These are phyloP conservation scores for Magnolia sinica DNA, from an alignment of 164 flowering plant genomes.

Conservation along the genomic window DNA sequence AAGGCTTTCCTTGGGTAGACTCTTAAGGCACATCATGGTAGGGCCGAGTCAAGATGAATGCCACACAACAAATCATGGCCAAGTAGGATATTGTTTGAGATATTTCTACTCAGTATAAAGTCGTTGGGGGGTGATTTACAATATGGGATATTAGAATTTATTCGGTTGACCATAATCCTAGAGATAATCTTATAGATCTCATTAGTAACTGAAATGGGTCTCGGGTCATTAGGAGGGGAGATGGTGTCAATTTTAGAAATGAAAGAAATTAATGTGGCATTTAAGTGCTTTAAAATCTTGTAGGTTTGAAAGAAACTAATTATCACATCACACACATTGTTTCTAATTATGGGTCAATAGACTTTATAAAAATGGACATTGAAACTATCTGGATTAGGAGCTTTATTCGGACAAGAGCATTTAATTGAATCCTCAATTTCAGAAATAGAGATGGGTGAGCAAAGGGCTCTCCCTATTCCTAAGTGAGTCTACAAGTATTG, in stretches of 20 bases:
- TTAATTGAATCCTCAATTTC: not conserved
- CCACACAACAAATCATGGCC: not conserved
- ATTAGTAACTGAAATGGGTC: no score
- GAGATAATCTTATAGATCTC: no score
- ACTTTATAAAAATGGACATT: not conserved
- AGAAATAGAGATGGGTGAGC: not conserved
- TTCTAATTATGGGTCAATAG: not conserved
- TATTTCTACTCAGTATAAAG: not conserved
- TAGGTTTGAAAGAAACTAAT: not conserved
- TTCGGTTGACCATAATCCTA: no score
- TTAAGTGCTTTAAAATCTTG: not conserved
- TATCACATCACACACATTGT: not conserved
- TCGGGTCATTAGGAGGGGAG: no score
- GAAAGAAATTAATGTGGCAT: not conserved
- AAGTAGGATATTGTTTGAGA: not conserved
- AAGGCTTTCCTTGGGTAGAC: not conserved
- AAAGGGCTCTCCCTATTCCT: not conserved
- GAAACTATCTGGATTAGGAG: not conserved
- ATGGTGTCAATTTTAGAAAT: no score
- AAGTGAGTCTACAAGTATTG: no score
- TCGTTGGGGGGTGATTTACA: not conserved
- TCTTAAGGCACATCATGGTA: not conserved
- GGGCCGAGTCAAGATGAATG: not conserved
- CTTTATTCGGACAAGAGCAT: not conserved
- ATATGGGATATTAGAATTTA: no score